These are phyloP conservation scores for Plasmodium malariae DNA, from an alignment of 169 alveolate species.

Conservation along the genomic window DNA sequence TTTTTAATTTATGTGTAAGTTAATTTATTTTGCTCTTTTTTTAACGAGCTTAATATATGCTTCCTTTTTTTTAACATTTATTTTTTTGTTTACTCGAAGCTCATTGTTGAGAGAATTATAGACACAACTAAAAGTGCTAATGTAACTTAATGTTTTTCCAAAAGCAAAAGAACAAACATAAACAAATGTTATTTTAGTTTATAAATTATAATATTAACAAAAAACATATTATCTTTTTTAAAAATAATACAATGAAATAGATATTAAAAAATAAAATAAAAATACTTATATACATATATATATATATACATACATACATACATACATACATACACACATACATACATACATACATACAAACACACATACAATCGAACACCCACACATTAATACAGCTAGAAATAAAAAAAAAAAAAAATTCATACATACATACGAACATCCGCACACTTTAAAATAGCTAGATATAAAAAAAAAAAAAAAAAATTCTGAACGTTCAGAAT, in stretches of 20 bases:
- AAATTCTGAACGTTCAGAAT: constrained; percentile 48
- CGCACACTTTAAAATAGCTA: constrained; percentile 10
- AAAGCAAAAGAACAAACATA: neutral
- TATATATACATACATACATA: neutral
- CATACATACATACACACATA: neutral
- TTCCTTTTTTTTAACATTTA: neutral
- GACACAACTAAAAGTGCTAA: constrained; percentile 8
- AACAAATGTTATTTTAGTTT: constrained; percentile 15
- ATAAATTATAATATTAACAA: neutral
- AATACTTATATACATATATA: neutral
- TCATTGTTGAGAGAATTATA: constrained; percentile 8
- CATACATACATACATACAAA: neutral
- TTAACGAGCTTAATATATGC: neutral
- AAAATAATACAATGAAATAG: constrained; percentile 4
- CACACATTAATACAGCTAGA: constrained; percentile 10
- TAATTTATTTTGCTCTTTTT: neutral
- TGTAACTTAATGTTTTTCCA: neutral
- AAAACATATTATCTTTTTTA: neutral
- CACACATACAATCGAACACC: neutral
- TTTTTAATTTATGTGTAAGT: constrained; percentile 3
- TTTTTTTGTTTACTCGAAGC: constrained; percentile 5
- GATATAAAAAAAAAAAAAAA: constrained; percentile 32
- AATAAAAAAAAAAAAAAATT: constrained; percentile 40
- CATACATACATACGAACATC: neutral
- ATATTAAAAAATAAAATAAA: constrained; percentile 14